Percentiles rank a stretch among this genome's conserved stretches.
These are phyloP conservation scores for Ogataea chonburiensis DNA, from an alignment of 805 yeast species.

Conservation along the genomic window DNA sequence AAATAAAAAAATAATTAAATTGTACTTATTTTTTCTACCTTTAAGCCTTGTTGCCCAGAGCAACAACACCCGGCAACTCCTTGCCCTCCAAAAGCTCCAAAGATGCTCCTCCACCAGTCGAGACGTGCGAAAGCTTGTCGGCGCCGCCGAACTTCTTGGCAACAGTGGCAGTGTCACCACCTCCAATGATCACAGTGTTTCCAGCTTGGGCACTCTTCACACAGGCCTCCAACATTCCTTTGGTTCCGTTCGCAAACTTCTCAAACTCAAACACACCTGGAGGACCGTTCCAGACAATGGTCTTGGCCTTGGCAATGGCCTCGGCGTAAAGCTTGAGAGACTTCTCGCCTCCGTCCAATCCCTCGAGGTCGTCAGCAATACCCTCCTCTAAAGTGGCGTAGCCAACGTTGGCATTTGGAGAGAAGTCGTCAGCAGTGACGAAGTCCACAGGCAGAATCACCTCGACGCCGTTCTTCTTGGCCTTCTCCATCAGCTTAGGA, in stretches of 20 bases:
- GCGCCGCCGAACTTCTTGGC: slow-evolving; percentile 98
- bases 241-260: slow-evolving; percentile 87
- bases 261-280: slow-evolving; percentile 99
- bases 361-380: slow-evolving; percentile 93
- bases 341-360: slow-evolving; percentile 94
- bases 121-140: slow-evolving; percentile 95
- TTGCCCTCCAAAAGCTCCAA: slow-evolving; percentile 98
- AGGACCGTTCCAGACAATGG: slow-evolving; percentile 99
- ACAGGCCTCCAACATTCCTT: slow-evolving; percentile 82
- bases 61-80: slow-evolving; percentile 91
- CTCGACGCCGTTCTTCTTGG: slow-evolving; percentile 93
- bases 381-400: slow-evolving; percentile 86
- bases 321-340: slow-evolving; percentile 74
- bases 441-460: slow-evolving; percentile 93
- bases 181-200: slow-evolving; percentile 94
- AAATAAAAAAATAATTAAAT: slow-evolving; percentile 2
- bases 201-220: slow-evolving; percentile 85
- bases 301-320: slow-evolving; percentile 89
- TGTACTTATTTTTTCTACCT: neutral
- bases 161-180: slow-evolving; percentile 99
- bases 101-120: slow-evolving; percentile 99
- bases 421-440: slow-evolving; percentile 92
- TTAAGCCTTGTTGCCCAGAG: slow-evolving; percentile 20
- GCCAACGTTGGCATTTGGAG: slow-evolving; percentile 84
- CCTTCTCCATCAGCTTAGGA: slow-evolving; percentile 89